Evolutionary conservation across 805 yeast species (phyloP), one percentile per base, ranked within the genome.

Genomic region (Teunomyces lycoperdinae): DNA sequence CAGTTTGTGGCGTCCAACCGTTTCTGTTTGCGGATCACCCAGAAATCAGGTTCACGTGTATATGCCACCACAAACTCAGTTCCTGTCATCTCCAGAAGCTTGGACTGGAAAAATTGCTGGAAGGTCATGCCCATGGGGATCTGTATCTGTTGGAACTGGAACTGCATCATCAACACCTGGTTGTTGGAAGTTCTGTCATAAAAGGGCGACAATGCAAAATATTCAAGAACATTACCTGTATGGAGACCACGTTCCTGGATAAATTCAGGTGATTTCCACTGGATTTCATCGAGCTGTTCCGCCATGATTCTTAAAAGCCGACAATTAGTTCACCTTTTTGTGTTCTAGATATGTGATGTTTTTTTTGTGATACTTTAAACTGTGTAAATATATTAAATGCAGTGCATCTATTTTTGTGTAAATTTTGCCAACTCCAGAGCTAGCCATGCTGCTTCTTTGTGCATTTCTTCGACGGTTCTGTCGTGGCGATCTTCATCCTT

Each of bases 241-340:
- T 90, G 77, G 20, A 94, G 78, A 0, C 96, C 97, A 63, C 83
- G 84, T 45, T 84, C 80, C 62, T 90, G 96, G 53, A 94, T 89
- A 95, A 97, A 94, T 66, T 94, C 99, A 0, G 99, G 98, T 3
- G 94, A 85, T 55, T 91, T 81, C 99, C 99, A 94, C 64, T 91
- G 98, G 36, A 94, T 77, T 59, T 92, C 97, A 61, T 91, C 97
- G 26, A 91, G 72, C 28, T 74, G 73, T 44, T 66, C 70, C 27
- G 56, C 42, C 43, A 75, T 56, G 1, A 20, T 20, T 20, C 24
- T 20, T 20, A 20, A 20, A 4, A 5, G 24, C 24, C 24, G 24
- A 20, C 6, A 20, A 20, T 20, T 20, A 20, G 6, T 20, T 20
- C 24, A 20, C 6, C 24, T 20, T 20, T 20, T 5, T 6, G 24